Evolutionary conservation across 2,329 filamentous ascomycete species (phyloP), one percentile per base, ranked within the genome.

Genomic region (Niveomyces coronatus): DNA sequence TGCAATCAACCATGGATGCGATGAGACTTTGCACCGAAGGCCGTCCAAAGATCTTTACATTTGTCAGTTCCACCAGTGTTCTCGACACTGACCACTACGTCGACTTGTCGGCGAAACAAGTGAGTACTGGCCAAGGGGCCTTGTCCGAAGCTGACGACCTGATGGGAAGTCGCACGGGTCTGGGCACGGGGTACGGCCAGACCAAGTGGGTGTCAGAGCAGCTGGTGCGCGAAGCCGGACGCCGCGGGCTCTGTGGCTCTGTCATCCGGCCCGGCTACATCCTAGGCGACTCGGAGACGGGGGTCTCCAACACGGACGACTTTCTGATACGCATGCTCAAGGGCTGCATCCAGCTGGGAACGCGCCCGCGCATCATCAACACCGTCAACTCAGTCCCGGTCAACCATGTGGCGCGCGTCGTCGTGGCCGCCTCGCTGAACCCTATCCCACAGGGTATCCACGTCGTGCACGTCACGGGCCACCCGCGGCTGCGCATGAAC

Each of bases 371-470:
- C 47, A 93, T 95, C 48, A 61, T 69, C 55, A 96, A 94, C 64
- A 85, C 85, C 0, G 77, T 95, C 58, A 96, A 95, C 64, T 77
- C 81, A 57, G 83, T 94, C 0, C 88, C 89, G 0, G 87, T 94
- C 18, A 77, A 78, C 45, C 85, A 94, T 47, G 87, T 95, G 24
- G 75, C 81, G 2, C 71, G 76, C n/a, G 74, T 94, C 7, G 82
- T 94, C 18, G 76, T 86, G 14, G 85, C 87, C 1, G 68, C 80
- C 5, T 71, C 77, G 0, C 69, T 93, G 49, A 71, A 80, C 52
- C 79, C 79, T 1, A 68, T 76, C 1, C 46, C 53, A 4, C 50
- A 46, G 32, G 54, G 55, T 4, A 56, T 68, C 3, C 65, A 71
- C 43, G 84, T 94, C 5, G 71, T 77, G 1, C 85, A 94, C 48